Conservation (phyloP, 176 grass and related monocot genomes). For the Raddia distichophylla region DNA sequence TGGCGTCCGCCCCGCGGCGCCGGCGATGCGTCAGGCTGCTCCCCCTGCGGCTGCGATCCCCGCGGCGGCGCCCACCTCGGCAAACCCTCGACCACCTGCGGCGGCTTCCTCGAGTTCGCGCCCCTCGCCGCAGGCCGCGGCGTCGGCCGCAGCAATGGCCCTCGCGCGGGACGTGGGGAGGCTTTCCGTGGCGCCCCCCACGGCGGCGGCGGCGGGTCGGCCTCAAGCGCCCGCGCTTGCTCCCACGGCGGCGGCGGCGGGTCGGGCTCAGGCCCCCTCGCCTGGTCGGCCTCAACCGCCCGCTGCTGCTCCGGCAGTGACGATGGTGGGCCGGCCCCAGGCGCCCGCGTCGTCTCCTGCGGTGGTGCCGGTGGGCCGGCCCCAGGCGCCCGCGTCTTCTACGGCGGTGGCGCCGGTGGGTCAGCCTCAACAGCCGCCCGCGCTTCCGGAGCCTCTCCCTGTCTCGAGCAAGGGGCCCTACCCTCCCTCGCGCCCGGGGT, state of each 20-base stretch:
- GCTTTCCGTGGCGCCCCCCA: constrained; percentile 30
- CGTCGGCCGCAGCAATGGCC: background rate
- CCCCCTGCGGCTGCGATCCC: constrained; percentile 13
- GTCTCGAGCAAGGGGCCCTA: constrained; percentile 45
- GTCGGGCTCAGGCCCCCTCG: too few relatives aligned
- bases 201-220: background rate
- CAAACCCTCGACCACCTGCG: background rate
- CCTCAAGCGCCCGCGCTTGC: too few relatives aligned
- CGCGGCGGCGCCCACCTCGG: background rate
- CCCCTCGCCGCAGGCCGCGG: background rate
- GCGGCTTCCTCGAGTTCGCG: background rate
- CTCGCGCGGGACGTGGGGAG: constrained; percentile 36
- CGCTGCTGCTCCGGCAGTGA: background rate
- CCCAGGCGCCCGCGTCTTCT: too few relatives aligned
- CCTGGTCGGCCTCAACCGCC: background rate
- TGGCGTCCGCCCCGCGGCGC: background rate
- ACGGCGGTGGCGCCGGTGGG: background rate
- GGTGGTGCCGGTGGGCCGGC: background rate
- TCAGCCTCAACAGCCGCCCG: background rate
- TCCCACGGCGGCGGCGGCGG: background rate
- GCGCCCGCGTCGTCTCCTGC: background rate
- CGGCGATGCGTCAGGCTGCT: background rate
- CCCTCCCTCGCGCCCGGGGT: constrained; percentile 41
- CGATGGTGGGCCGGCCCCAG: too few relatives aligned
- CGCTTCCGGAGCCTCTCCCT: background rate